These are phyloP conservation scores for Orbilia blumenaviensis DNA, from an alignment of 2,329 filamentous ascomycete species.

Conservation along the genomic window DNA sequence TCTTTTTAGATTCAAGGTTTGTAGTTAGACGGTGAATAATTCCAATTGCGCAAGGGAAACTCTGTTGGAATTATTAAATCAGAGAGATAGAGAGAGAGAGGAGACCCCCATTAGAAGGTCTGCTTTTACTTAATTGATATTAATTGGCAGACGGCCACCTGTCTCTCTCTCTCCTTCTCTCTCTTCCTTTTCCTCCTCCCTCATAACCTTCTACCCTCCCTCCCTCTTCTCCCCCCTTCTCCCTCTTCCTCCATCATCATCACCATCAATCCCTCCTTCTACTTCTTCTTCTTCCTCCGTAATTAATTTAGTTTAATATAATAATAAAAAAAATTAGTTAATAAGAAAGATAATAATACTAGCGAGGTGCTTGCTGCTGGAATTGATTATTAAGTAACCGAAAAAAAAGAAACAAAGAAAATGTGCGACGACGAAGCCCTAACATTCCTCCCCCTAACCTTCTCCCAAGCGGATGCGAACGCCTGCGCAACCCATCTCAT, in stretches of 20 bases:
- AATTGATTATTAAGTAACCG: neutral
- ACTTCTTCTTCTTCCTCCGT: neutral
- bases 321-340: neutral
- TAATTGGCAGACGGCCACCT: too few relatives aligned
- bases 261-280: neutral
- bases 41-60: too few relatives aligned
- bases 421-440: conserved; percentile 51
- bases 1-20: too few relatives aligned
- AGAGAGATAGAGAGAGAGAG: too few relatives aligned
- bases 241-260: neutral
- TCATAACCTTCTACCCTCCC: neutral
- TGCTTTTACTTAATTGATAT: neutral
- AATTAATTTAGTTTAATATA: neutral
- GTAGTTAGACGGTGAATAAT: too few relatives aligned
- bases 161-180: neutral
- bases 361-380: too few relatives aligned
- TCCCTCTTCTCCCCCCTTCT: neutral
- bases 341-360: too few relatives aligned
- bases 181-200: neutral
- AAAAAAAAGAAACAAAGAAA: neutral
- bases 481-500: conserved; percentile 82
- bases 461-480: conserved; percentile 79
- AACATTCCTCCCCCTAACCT: conserved; percentile 74
- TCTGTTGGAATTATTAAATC: too few relatives aligned
- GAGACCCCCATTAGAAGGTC: too few relatives aligned